These are phyloP conservation scores for Brachypodium distachyon DNA, from an alignment of 202 grass and related monocot species.

Conservation along the genomic window DNA sequence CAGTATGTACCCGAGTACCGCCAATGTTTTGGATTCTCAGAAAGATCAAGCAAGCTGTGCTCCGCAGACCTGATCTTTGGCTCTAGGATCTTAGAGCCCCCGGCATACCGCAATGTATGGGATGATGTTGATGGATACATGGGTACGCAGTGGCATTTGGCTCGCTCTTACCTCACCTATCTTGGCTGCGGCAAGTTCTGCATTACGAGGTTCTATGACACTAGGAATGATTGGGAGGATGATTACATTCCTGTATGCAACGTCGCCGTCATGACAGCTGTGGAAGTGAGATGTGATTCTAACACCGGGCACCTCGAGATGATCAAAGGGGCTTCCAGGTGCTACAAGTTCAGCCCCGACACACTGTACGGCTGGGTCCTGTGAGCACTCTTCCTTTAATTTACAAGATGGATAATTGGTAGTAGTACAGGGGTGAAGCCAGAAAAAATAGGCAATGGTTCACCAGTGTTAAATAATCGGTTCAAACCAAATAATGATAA, in stretches of 20 bases:
- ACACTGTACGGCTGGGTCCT: too few relatives aligned
- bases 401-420: too few relatives aligned
- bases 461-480: too few relatives aligned
- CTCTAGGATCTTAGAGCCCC: neutral
- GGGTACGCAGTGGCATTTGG: neutral
- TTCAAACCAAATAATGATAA: too few relatives aligned
- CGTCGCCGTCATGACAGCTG: too few relatives aligned
- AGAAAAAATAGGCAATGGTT: too few relatives aligned
- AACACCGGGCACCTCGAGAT: neutral
- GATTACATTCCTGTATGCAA: too few relatives aligned
- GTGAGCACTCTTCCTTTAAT: too few relatives aligned
- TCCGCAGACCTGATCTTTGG: neutral
- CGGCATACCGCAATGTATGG: neutral
- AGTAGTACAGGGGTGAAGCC: too few relatives aligned
- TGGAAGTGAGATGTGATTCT: neutral
- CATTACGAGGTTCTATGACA: too few relatives aligned
- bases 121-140: neutral
- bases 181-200: neutral
- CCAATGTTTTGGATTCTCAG: neutral
- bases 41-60: neutral
- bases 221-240: too few relatives aligned
- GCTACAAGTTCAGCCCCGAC: too few relatives aligned
- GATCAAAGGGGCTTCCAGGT: neutral
- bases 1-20: neutral
- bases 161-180: neutral